Evolutionary conservation across 2,329 filamentous ascomycete species (phyloP).

Genomic region (Aspergillus sp.): DNA sequence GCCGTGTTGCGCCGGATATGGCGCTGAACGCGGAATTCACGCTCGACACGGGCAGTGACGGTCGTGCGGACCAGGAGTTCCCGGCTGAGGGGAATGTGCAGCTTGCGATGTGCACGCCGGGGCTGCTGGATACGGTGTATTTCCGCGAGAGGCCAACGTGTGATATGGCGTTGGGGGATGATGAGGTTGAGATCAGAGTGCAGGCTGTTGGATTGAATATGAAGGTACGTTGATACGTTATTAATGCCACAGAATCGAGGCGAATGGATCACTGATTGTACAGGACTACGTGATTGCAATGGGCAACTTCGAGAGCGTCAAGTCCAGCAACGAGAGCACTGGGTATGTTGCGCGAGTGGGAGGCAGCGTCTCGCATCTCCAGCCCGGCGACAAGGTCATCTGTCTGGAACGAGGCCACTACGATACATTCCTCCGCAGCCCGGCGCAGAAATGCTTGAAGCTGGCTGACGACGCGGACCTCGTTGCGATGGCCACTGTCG

Average conservation of each 20-base stretch:
- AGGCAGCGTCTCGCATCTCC: not conserved
- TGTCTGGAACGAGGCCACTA: not conserved
- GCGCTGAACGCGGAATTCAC: not conserved
- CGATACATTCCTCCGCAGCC: not conserved
- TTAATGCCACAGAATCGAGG: no score
- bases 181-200: not conserved
- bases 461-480: not conserved
- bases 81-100: not conserved
- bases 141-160: not conserved
- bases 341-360: not conserved
- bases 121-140: not conserved
- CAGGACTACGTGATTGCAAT: not conserved
- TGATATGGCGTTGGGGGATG: not conserved
- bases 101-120: not conserved
- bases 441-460: not conserved
- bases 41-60: not conserved
- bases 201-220: not conserved
- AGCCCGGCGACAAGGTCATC: not conserved
- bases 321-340: not conserved
- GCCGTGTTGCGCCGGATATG: not conserved
- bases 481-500: not conserved
- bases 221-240: not conserved
- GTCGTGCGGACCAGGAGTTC: not conserved
- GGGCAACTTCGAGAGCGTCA: slow-evolving; percentile 1
- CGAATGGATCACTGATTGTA: not conserved